phyloP scores from a whole-genome alignment of 2,329 filamentous ascomycete species.

The Clonostachys solani region DNA sequence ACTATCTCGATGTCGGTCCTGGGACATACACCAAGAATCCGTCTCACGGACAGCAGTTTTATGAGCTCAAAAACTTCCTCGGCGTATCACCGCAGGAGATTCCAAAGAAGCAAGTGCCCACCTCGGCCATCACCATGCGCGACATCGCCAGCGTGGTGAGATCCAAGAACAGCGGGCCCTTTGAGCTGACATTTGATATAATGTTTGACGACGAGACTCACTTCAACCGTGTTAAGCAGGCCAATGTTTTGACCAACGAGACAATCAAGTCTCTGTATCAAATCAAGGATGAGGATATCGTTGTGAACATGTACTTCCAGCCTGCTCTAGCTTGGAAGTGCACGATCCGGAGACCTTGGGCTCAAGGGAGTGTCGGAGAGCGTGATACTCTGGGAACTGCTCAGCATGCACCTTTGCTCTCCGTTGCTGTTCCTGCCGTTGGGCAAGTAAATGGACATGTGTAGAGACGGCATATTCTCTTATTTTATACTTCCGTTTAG shows the following conservation, averaged over 20 bases:
- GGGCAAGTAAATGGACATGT: constrained; percentile 1
- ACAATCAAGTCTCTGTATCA: constrained; percentile 24
- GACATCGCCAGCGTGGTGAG: constrained; percentile 35
- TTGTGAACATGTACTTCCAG: constrained; percentile 30
- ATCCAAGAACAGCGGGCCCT: constrained; percentile 46
- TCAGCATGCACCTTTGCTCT: constrained; percentile 27
- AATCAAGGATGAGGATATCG: constrained; percentile 15
- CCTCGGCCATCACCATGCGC: constrained; percentile 1
- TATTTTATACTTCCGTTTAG: no score
- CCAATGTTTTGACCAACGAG: constrained; percentile 26
- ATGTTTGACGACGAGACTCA: constrained; percentile 33
- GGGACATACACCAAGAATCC: neutral
- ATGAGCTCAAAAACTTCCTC: neutral
- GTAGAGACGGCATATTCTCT: no score
- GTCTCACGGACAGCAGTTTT: neutral
- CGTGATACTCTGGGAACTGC: constrained; percentile 29
- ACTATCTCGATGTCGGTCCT: constrained; percentile 8
- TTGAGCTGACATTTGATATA: constrained; percentile 45
- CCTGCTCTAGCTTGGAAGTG: constrained; percentile 38
- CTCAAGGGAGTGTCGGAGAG: constrained; percentile 27
- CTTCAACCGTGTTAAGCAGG: constrained; percentile 27
- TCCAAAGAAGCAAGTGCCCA: constrained; percentile 1
- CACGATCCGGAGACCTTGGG: constrained; percentile 28
- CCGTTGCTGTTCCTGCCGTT: constrained; percentile 18
- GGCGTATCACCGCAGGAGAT: neutral